Evolutionary conservation across 1,139 yeast species (phyloP), one percentile per base, ranked within the genome.

Genomic region (Suhomyces anneliseae): DNA sequence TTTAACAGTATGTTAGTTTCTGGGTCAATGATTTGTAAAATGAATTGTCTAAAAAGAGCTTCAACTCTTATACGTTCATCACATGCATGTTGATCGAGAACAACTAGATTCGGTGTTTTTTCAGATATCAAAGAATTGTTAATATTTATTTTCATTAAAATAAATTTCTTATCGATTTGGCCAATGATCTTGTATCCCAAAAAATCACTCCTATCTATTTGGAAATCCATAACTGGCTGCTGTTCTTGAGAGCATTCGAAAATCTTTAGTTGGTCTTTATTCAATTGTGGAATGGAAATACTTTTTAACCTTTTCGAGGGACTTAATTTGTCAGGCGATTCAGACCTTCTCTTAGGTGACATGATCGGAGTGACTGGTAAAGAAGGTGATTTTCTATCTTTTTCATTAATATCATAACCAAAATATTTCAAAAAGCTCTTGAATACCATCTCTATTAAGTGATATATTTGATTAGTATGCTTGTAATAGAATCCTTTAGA

Each of bases 71-170:
- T 66, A 42, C 95, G 61, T 57, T 87, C 95, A 61, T 86, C 93
- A 40, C 84, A 80, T 1, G 95, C 95, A 67, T 88, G 95, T 59
- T 87, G 95, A 57, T 88, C 95, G 2, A 85, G 57, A 0, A 79
- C 64, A 10, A 76, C 59, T 4, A 85, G 4, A 51, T 46, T 2
- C 54, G 48, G 11, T 34, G 31, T 15, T 33, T 26, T 19, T 12
- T 7, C 7, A 6, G 12, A 9, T 35, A 15, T 26, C 32, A n/a
- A n/a, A 24, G 27, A 14, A 24, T 9, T 8, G 24, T n/a, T 27
- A 3, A 9, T 6, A 14, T 12, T 9, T 6, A 47, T 10, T n/a
- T 60, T 64, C 2, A 78, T 63, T 14, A 87, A 62, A 19, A 87
- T 79, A 56, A 85, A 86, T 55, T 81, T 82, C 6, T 65, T 58